Percentiles rank a stretch among this genome's conserved stretches.
These are phyloP conservation scores for Crithidia fasciculata DNA, from an alignment of 208 protist genomes.

Conservation along the genomic window DNA sequence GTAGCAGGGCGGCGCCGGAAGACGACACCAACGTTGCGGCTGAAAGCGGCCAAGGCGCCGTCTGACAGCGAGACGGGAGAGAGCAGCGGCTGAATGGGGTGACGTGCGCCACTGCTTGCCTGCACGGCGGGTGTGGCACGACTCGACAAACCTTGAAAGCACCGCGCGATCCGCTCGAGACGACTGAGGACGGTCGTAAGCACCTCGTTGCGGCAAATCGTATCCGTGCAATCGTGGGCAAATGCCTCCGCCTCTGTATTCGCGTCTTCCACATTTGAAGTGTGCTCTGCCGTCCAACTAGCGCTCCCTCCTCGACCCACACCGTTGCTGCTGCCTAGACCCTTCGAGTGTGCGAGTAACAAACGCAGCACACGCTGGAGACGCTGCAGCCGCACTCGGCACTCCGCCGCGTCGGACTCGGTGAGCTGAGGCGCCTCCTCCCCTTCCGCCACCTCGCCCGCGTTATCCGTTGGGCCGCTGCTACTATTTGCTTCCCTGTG, in stretches of 20 bases:
- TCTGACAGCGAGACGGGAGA: conserved; percentile 50
- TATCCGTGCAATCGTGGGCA: background rate
- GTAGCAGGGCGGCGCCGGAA: conserved; percentile 34
- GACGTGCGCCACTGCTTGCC: no score
- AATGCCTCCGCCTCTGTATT: background rate
- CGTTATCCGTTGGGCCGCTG: background rate
- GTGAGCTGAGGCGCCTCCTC: conserved; percentile 20
- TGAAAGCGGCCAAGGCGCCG: conserved; percentile 44
- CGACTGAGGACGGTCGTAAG: conserved; percentile 17
- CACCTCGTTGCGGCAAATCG: conserved; percentile 23
- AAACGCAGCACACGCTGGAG: conserved; percentile 23
- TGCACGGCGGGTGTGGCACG: no score
- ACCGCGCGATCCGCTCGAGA: conserved; percentile 11
- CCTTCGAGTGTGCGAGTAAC: background rate
- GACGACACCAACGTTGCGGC: conserved; percentile 48
- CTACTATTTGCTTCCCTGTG: background rate
- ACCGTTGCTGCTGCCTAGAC: background rate
- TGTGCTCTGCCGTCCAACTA: no score
- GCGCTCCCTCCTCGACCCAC: background rate
- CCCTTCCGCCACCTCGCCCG: background rate
- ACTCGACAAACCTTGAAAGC: conserved; percentile 15
- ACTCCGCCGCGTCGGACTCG: conserved; percentile 22
- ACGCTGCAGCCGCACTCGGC: conserved; percentile 17
- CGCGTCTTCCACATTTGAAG: background rate
- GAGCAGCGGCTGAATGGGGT: conserved; percentile 16